Base-by-base conservation (phyloP, 2,329 filamentous ascomycete genomes). In the Aspergillus puulaauensis region DNA sequence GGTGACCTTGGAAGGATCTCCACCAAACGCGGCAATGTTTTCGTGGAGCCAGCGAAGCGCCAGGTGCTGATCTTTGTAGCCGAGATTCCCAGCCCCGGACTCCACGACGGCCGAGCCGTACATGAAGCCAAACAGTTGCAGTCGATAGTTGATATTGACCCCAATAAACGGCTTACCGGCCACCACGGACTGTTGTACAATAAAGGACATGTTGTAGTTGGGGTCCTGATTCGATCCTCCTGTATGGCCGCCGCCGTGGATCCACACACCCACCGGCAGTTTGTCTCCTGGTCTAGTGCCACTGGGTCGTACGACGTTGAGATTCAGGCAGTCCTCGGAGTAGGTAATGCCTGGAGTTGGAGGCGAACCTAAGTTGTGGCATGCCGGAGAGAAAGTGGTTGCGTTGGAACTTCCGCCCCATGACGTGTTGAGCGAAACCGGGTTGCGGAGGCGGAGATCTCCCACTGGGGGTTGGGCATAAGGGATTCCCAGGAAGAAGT, bases 111-210 rank as follows among this genome's bases (percentile, higher is more conserved):
- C 52, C 74, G 71, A 21, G 69, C 77, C 73, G 47, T 71, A 73
- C n/a, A 84, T 63, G 63, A 82, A 83, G 6, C 82, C 81, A 70
- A 77, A 83, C 21, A 72, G 73, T 15, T 71, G 72, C 15, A 81
- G 70, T 4, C 80, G 75, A 57, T 83, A 83, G 63, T 82, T 83
- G 60, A 83, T 74, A 55, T 74, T 78, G 0, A 83, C 79, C 1
- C 73, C 79, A 6, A 84, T 74, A 15, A 84, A 71, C 0, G 80
- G 81, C 55, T 79, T 76, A 0, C 73, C 74, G 21, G 81, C 75
- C 4, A 79, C 71, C 24, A 79, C 78, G 27, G 79, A 78, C 15
- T 80, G 9, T 11, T 45, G 4, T 2, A 45, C 43, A 11, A 45
- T 27, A 15, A 45, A 45, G 19, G 43, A 14, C 12, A 45, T 19